Percentiles rank a stretch among this genome's conserved stretches.
These are phyloP conservation scores for Amanita inopinata DNA, from an alignment of 768 basidiomycete genomes.

Conservation along the genomic window DNA sequence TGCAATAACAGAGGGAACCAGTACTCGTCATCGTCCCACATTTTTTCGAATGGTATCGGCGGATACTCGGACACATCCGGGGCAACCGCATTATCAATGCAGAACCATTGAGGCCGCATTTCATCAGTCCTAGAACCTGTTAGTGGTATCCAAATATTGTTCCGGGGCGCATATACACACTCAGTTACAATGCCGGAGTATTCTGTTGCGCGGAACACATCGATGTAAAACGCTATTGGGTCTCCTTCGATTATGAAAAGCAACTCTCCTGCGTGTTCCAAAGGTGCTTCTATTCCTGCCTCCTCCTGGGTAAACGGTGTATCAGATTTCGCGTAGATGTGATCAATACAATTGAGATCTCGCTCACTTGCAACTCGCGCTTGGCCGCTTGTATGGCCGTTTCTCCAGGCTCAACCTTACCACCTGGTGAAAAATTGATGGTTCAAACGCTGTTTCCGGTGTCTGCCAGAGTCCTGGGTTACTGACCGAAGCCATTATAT, in stretches of 20 bases:
- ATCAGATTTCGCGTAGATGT: constrained; percentile 27
- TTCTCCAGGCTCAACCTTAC: constrained; percentile 75
- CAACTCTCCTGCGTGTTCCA: constrained; percentile 55
- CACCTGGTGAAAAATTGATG: constrained; percentile 27
- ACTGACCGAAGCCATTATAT: constrained; percentile 74
- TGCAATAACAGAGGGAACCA: constrained; percentile 61
- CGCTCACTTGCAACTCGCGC: constrained; percentile 60
- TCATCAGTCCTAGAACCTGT: constrained; percentile 58
- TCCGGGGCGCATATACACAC: constrained; percentile 26
- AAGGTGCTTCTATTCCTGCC: constrained; percentile 58
- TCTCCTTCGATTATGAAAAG: constrained; percentile 48
- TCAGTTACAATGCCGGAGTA: constrained; percentile 55
- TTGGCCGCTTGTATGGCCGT: constrained; percentile 56
- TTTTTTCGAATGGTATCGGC: constrained; percentile 49
- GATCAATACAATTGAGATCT: constrained; percentile 20
- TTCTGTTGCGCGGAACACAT: constrained; percentile 56
- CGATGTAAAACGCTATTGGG: constrained; percentile 60
- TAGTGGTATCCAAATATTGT: not conserved
- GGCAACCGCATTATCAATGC: constrained; percentile 16
- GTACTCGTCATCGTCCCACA: constrained; percentile 52
- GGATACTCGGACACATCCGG: constrained; percentile 13
- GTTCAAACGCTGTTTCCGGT: not conserved
- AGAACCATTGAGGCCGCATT: constrained; percentile 82
- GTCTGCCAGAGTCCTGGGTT: too few species aligned
- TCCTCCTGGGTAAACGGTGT: constrained; percentile 51